A percentile compares a stretch with the other conserved stretches of the same genome.
These are phyloP conservation scores for Exserohilum rostratum DNA, from an alignment of 2,329 filamentous ascomycete species.

Conservation along the genomic window DNA sequence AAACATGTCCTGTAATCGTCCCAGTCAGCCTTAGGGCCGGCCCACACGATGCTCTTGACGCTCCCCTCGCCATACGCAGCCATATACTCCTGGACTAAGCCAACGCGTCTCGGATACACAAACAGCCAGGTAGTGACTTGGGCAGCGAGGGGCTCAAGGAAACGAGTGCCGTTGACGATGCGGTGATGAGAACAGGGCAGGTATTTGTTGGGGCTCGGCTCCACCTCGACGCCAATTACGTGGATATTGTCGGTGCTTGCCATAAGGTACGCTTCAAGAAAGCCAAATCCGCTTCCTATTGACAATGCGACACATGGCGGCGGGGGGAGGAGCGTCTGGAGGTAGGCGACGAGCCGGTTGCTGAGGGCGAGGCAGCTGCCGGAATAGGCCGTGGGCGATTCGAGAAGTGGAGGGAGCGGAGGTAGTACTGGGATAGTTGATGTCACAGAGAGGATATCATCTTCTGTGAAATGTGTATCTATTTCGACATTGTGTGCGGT, in stretches of 20 bases:
- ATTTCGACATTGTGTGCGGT: no score
- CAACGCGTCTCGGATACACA: slow-evolving; percentile 59
- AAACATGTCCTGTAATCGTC: slow-evolving; percentile 41
- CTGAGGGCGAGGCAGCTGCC: slow-evolving; percentile 49
- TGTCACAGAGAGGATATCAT: not conserved
- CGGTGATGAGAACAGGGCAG: slow-evolving; percentile 52
- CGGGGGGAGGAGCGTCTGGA: slow-evolving; percentile 32
- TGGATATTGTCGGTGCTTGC: slow-evolving; percentile 24
- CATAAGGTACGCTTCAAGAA: slow-evolving; percentile 56
- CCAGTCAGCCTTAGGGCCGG: slow-evolving; percentile 54
- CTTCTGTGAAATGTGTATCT: not conserved
- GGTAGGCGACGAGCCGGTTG: slow-evolving; percentile 31
- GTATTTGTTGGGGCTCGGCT: slow-evolving; percentile 53
- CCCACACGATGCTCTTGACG: slow-evolving; percentile 50
- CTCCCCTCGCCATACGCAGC: slow-evolving; percentile 33
- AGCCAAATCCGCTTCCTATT: slow-evolving; percentile 59
- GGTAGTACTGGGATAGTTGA: not conserved
- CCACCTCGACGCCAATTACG: slow-evolving; percentile 58
- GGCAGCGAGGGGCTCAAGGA: slow-evolving; percentile 50
- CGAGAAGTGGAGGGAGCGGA: slow-evolving; percentile 23
- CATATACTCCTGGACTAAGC: slow-evolving; percentile 55
- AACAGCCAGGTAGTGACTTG: slow-evolving; percentile 58
- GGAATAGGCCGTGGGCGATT: slow-evolving; percentile 30
- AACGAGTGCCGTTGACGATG: slow-evolving; percentile 54
- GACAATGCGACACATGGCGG: slow-evolving; percentile 44